Evolutionary conservation across 306 rosid genomes (phyloP).

Genomic region (Trichosanthes truncata): DNA sequence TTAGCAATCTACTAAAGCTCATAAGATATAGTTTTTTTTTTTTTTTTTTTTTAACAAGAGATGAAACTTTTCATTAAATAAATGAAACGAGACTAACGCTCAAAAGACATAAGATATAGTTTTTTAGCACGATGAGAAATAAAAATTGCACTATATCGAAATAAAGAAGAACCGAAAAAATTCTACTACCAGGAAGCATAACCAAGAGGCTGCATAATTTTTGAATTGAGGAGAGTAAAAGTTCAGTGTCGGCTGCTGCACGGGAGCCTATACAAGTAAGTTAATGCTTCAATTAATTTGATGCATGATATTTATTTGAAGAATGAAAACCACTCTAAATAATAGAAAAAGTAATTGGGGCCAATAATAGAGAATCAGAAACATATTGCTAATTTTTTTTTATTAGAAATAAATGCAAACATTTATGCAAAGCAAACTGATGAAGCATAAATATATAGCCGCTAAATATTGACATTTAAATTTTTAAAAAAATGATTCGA

Average conservation of each 20-base stretch:
- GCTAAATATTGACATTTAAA: neutral
- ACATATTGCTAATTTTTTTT: neutral
- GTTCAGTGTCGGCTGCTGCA: slow-evolving; percentile 46
- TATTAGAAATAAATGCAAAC: neutral
- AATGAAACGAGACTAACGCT: neutral
- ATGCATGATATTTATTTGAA: slow-evolving; percentile 1
- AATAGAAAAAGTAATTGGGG: neutral
- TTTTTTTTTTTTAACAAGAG: neutral
- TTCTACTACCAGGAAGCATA: slow-evolving; percentile 68
- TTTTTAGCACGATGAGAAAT: neutral
- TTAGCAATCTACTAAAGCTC: neutral
- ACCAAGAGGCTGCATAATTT: slow-evolving; percentile 76
- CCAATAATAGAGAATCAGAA: neutral
- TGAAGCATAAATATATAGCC: neutral
- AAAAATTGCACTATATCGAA: neutral
- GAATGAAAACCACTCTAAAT: neutral
- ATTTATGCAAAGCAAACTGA: neutral
- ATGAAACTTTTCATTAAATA: no score
- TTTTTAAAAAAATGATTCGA: neutral
- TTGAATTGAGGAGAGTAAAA: slow-evolving; percentile 54
- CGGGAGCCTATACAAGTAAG: slow-evolving; percentile 46
- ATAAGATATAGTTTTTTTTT: neutral
- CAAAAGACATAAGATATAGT: no score
- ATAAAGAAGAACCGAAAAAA: neutral
- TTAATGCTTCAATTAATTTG: slow-evolving; percentile 13